Percentiles rank a stretch among this genome's conserved stretches.
Conservation (phyloP, 1,139 yeast species). For the Insectozyma bohioensis region DNA sequence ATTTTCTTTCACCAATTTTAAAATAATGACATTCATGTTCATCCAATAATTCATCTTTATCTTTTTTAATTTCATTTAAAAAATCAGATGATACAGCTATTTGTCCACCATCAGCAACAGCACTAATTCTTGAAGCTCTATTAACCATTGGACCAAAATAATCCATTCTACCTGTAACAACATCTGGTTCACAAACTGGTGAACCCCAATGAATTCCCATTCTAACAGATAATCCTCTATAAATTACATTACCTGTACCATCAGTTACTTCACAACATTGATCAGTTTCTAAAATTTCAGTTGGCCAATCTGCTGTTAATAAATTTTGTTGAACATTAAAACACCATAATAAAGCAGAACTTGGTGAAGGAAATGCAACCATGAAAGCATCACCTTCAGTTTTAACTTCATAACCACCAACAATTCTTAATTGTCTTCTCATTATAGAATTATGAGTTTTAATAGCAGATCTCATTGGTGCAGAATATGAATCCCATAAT, state of each 20-base stretch:
- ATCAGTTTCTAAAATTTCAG: constrained; percentile 79
- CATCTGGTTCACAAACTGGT: constrained; percentile 94
- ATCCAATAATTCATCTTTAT: constrained; percentile 47
- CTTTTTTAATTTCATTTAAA: constrained; percentile 55
- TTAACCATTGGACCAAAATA: constrained; percentile 99
- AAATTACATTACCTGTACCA: constrained; percentile 58
- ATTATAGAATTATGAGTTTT: constrained; percentile 89
- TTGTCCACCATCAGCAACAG: constrained; percentile 98
- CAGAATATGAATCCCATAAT: constrained; percentile 90
- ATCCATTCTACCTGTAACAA: constrained; percentile 96
- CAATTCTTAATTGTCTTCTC: constrained; percentile 89
- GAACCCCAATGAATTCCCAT: constrained; percentile 99
- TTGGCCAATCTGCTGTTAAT: constrained; percentile 89
- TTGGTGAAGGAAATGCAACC: constrained; percentile 96
- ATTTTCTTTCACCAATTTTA: constrained; percentile 80
- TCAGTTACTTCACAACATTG: constrained; percentile 88
- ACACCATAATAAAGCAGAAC: constrained; percentile 92
- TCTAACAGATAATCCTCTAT: constrained; percentile 88
- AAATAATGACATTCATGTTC: constrained; percentile 70
- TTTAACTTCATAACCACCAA: constrained; percentile 97
- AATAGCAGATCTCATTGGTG: constrained; percentile 96
- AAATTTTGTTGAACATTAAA: constrained; percentile 87
- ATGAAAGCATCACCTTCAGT: constrained; percentile 99
- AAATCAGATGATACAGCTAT: constrained; percentile 84
- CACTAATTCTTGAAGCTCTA: constrained; percentile 88